Evolutionary conservation across 2,329 filamentous ascomycete species (phyloP).

Genomic region (Hypomyces rosellus): DNA sequence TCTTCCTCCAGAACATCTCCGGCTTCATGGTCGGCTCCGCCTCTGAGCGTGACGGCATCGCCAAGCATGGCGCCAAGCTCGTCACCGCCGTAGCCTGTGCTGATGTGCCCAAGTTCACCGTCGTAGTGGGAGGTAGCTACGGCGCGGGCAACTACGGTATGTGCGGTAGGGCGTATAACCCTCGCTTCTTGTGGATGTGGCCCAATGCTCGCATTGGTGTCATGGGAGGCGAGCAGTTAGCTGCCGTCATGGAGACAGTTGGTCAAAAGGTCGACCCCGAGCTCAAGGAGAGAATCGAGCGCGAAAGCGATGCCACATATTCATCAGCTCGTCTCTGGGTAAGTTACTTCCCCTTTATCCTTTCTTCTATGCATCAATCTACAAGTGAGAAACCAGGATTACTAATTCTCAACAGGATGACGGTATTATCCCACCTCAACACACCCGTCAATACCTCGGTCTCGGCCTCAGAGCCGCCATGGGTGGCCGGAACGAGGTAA

Average conservation of each 20-base stretch:
- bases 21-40: conserved; percentile 97
- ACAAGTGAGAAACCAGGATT: not conserved
- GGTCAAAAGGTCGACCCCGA: conserved; percentile 76
- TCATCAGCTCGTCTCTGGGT: conserved; percentile 87
- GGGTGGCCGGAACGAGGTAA: conserved; percentile 57
- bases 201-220: conserved; percentile 93
- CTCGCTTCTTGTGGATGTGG: conserved; percentile 93
- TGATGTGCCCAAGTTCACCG: conserved; percentile 92
- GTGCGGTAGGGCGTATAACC: conserved; percentile 92
- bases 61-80: conserved; percentile 95
- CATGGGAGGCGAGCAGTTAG: conserved; percentile 91
- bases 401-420: conserved; percentile 52
- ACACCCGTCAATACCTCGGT: conserved; percentile 67
- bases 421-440: conserved; percentile 70
- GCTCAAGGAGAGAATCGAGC: conserved; percentile 77
- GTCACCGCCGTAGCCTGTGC: conserved; percentile 93
- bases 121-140: conserved; percentile 88
- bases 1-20: conserved; percentile 94
- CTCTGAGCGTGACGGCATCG: conserved; percentile 89
- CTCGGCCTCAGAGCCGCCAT: conserved; percentile 66
- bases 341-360: conserved; percentile 19
- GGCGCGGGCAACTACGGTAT: conserved; percentile 98
- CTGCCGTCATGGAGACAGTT: conserved; percentile 90
- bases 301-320: conserved; percentile 82
- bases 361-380: not conserved